phyloP scores from a whole-genome alignment of 768 basidiomycete species.

The Tephrocybe sp. region DNA sequence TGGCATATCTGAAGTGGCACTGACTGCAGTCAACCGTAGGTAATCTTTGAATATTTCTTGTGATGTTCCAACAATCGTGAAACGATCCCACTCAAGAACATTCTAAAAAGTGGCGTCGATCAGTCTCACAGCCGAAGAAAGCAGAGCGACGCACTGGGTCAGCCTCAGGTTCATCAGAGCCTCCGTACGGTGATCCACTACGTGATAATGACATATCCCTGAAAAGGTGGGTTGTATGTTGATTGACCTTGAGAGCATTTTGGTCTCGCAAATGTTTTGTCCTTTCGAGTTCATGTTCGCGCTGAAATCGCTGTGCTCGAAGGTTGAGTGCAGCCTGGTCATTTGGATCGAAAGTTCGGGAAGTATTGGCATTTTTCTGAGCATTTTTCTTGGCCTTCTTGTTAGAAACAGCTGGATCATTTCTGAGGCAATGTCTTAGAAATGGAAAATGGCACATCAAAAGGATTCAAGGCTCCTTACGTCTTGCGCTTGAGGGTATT shows the following conservation, averaged over 20 bases:
- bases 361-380: conserved; percentile 6
- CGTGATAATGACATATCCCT: conserved; percentile 45
- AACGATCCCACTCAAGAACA: conserved; percentile 94
- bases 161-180: conserved; percentile 68
- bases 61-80: conserved; percentile 93
- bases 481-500: conserved; percentile 66
- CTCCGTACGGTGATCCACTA: conserved; percentile 47
- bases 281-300: conserved; percentile 85
- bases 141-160: conserved; percentile 56
- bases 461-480: conserved; percentile 32
- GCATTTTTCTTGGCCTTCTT: conserved; percentile 45
- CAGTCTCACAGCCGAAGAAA: conserved; percentile 1
- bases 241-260: conserved; percentile 43
- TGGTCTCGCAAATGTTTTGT: conserved; percentile 49
- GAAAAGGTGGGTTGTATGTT: conserved; percentile 55
- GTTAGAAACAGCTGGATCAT: conserved; percentile 36
- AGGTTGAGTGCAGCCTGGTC: conserved; percentile 72
- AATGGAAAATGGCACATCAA: conserved; percentile 2
- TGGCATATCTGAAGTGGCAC: conserved; percentile 19
- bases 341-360: conserved; percentile 48
- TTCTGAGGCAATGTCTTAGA: conserved; percentile 24
- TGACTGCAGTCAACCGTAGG: conserved; percentile 86
- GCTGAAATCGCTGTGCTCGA: conserved; percentile 86
- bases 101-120: conserved; percentile 53
- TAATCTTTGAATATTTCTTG: conserved; percentile 94